Percentiles rank a stretch among this genome's conserved stretches.
Evolutionary conservation across 306 rosid species (phyloP).

Genomic region (Argentina anserina): DNA sequence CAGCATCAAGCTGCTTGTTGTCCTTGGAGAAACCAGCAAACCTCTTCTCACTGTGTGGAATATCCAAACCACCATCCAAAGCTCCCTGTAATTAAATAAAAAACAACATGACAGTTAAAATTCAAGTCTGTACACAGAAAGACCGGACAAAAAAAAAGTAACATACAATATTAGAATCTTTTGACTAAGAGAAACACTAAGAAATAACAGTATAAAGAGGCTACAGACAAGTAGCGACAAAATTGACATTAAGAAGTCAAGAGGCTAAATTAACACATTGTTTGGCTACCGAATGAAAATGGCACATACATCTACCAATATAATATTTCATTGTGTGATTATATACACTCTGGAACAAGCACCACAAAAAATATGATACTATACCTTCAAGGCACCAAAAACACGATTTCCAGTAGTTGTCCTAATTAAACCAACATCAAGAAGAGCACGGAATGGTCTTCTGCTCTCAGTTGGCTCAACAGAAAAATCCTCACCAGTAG

Average conservation of each 20-base stretch:
- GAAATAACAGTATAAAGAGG: neutral
- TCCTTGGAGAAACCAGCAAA: slow-evolving; percentile 80
- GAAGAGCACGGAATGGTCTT: slow-evolving; percentile 97
- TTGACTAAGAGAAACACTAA: too few relatives aligned
- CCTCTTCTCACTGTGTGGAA: slow-evolving; percentile 87
- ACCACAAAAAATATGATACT: slow-evolving; percentile 20
- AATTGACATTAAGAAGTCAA: neutral
- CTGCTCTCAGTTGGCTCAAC: slow-evolving; percentile 86
- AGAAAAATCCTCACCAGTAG: slow-evolving; percentile 84
- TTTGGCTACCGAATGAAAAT: neutral
- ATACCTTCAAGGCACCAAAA: slow-evolving; percentile 92
- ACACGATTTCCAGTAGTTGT: slow-evolving; percentile 90
- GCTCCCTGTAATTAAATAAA: slow-evolving; percentile 52
- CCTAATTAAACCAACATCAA: slow-evolving; percentile 80
- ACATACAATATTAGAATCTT: neutral
- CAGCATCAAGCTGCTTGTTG: slow-evolving; percentile 65
- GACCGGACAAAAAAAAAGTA: neutral
- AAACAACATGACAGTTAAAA: neutral
- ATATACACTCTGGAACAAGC: neutral
- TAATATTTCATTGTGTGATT: neutral
- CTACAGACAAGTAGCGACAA: neutral
- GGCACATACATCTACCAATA: neutral
- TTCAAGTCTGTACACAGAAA: neutral
- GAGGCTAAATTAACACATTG: neutral
- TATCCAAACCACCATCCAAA: slow-evolving; percentile 85